These are phyloP conservation scores for Thielaviopsis ethacetica DNA, from an alignment of 2,329 filamentous ascomycete genomes.

Conservation along the genomic window DNA sequence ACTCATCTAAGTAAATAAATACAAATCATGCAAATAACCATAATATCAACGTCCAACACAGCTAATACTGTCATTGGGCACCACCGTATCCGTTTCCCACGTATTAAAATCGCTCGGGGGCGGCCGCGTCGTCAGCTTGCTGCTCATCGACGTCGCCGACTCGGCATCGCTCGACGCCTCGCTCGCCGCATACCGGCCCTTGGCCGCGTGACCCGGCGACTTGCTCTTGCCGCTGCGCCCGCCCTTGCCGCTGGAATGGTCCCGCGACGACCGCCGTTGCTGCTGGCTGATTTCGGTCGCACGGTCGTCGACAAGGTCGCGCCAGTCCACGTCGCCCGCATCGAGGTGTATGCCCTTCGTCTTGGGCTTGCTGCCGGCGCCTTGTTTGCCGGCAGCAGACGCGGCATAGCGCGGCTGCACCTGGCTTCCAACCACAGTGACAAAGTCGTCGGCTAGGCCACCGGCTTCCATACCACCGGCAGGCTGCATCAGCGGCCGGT, in stretches of 20 bases:
- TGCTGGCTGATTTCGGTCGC: background rate
- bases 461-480: background rate
- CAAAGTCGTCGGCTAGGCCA: background rate
- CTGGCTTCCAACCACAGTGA: too few relatives aligned
- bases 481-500: background rate
- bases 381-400: background rate
- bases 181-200: background rate
- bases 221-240: conserved; percentile 1
- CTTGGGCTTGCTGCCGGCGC: background rate
- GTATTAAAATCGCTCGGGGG: conserved; percentile 25
- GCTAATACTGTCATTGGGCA: conserved; percentile 45
- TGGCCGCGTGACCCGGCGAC: background rate
- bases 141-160: conserved; percentile 5
- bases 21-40: background rate
- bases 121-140: conserved; percentile 24
- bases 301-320: conserved; percentile 1
- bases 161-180: conserved; percentile 1
- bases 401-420: too few relatives aligned
- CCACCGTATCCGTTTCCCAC: conserved; percentile 34
- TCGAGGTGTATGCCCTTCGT: conserved; percentile 5
- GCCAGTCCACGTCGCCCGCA: background rate
- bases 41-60: conserved; percentile 30
- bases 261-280: background rate
- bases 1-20: background rate
- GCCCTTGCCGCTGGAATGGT: background rate